phyloP scores from a whole-genome alignment of 345 rosid genomes.

The Psidium friedrichsthalianum region DNA sequence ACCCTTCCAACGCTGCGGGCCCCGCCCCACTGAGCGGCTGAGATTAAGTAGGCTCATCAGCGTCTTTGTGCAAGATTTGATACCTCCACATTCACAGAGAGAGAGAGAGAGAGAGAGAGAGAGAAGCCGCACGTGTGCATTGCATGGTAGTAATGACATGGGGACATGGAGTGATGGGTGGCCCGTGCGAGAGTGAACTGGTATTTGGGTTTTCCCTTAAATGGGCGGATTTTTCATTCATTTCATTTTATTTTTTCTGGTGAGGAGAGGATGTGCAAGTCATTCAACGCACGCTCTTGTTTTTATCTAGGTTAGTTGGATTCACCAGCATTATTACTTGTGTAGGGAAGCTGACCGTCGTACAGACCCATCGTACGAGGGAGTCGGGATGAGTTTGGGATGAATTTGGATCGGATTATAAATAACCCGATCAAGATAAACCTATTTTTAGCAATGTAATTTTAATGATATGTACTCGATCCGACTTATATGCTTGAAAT shows the following conservation, averaged over 20 bases:
- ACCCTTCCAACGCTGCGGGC: background rate
- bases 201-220: background rate
- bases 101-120: background rate
- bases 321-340: background rate
- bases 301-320: background rate
- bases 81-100: background rate
- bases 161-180: background rate
- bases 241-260: background rate
- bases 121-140: background rate
- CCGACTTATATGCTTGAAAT: too few relatives aligned
- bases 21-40: background rate
- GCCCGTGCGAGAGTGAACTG: background rate
- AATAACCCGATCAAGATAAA: too few relatives aligned
- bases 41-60: background rate
- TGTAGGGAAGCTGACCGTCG: background rate
- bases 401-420: too few relatives aligned
- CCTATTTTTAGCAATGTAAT: too few relatives aligned
- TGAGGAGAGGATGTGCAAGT: background rate
- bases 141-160: background rate
- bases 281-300: background rate
- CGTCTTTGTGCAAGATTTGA: background rate
- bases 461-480: too few relatives aligned
- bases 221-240: background rate
- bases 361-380: too few relatives aligned
- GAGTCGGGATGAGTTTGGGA: too few relatives aligned